Percentiles rank a stretch among this genome's conserved stretches.
These are phyloP conservation scores for Tolypocladium cylindrosporum DNA, from an alignment of 2,329 filamentous ascomycete genomes.

Conservation along the genomic window DNA sequence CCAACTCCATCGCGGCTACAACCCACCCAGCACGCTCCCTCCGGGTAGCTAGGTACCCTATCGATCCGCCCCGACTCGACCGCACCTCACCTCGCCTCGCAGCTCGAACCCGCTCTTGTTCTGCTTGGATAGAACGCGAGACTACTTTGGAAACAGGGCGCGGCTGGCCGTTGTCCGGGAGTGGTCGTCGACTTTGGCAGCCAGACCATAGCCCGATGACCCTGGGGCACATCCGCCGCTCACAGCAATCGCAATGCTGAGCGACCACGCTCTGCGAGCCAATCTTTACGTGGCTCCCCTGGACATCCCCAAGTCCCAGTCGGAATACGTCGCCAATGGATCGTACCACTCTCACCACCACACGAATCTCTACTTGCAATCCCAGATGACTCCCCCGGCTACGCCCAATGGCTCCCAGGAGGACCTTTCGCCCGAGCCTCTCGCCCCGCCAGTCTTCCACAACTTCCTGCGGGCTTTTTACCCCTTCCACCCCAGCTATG, in stretches of 20 bases:
- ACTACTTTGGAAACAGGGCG: neutral
- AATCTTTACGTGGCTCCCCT: conserved; percentile 54
- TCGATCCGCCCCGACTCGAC: neutral
- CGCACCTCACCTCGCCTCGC: neutral
- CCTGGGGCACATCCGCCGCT: conserved; percentile 12
- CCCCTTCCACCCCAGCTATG: conserved; percentile 72
- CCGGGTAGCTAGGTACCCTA: neutral
- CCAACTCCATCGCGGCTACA: neutral
- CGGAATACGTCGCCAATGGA: conserved; percentile 17
- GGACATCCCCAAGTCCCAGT: conserved; percentile 35
- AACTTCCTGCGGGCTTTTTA: conserved; percentile 94
- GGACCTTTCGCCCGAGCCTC: conserved; percentile 32
- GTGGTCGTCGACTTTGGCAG: conserved; percentile 8
- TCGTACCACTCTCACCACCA: conserved; percentile 18
- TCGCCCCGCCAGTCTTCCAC: conserved; percentile 63
- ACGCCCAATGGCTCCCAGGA: conserved; percentile 64
- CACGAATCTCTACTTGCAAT: conserved; percentile 33
- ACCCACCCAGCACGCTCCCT: neutral
- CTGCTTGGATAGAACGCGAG: neutral
- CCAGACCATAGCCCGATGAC: conserved; percentile 17
- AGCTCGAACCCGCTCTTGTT: neutral
- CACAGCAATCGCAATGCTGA: conserved; percentile 25
- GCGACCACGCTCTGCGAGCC: conserved; percentile 37
- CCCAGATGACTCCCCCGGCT: conserved; percentile 67
- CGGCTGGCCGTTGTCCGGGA: neutral